Base-by-base conservation (phyloP, 2,329 filamentous ascomycete species). In the Neofusicoccum kwambonambiense region DNA sequence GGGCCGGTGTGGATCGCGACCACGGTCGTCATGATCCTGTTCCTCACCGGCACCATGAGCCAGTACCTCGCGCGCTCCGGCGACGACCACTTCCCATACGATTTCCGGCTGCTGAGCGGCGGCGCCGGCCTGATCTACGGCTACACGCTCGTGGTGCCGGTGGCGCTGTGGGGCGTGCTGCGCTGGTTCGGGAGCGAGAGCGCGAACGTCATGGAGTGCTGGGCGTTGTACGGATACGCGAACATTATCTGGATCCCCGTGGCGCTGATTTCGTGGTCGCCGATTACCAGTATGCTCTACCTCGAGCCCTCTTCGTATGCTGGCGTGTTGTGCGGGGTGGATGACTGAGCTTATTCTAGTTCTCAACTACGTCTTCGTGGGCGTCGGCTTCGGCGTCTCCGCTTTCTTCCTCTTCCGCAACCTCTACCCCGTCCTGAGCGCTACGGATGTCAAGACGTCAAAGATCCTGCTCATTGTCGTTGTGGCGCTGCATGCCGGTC, bases 1-100 rank as follows among this genome's bases (percentile, higher is more conserved):
- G 94, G 94, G 0, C 95, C 95, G 1, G 93, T 98, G 75, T 99
- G 95, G 95, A 98, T 99, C 80, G 95, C 95, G 9, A 98, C 95
- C 0, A 98, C 95, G 0, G 95, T 99, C 9, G 90, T 99, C 12
- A 86, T 99, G 68, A 98, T 99, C 66, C 81, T 99, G 37, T 99
- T 99, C 79, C 78, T 99, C 50, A 95, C 94, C 0, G 95, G 95
- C 12, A 98, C 95, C 0, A 97, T 99, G 69, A 96, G 90, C 75
- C 90, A 95, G 78, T 98, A 96, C 78, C 81, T 97, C 57, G 87
- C 90, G 31, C 84, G 84, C 27, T 86, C 86, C 49, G 85, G 87
- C 62, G 85, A 84, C 57, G 80, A 86, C 22, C 88, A 90, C 65
- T 97, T 97, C 77, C 88, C 89, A 52, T 98, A 98, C 78, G 93